These are phyloP conservation scores for Pyropia haitanensis DNA, from an alignment of 23 red algal species.

Conservation along the genomic window DNA sequence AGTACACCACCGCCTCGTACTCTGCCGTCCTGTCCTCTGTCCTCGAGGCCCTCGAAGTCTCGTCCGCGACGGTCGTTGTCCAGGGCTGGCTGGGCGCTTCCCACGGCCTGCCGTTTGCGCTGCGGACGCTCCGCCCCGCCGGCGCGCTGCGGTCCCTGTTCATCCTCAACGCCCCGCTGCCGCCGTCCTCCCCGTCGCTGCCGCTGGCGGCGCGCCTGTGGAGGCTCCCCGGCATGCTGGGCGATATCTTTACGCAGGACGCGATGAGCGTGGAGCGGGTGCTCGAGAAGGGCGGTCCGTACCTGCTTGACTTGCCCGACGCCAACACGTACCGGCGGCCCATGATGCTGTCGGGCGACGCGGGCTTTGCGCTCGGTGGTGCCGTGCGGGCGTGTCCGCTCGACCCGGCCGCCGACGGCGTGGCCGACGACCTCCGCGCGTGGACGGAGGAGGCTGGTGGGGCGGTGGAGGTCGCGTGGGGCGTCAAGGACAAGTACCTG, in stretches of 20 bases:
- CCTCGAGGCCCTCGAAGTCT: neutral
- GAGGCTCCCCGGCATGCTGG: constrained; percentile 5
- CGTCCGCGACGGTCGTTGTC: neutral
- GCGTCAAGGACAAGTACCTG: constrained; percentile 9
- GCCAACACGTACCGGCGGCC: constrained; percentile 1
- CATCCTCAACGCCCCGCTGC: constrained; percentile 8
- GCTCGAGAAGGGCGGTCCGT: constrained; percentile 4
- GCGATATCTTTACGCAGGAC: constrained; percentile 9
- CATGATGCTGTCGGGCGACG: constrained; percentile 4
- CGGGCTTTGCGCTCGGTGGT: constrained; percentile 5
- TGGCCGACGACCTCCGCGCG: neutral
- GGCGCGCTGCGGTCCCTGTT: neutral
- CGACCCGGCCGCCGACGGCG: neutral
- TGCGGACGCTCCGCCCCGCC: neutral
- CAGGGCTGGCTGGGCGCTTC: constrained; percentile 8
- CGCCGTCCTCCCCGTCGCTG: neutral
- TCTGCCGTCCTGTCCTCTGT: neutral
- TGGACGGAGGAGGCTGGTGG: neutral
- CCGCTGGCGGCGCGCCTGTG: neutral
- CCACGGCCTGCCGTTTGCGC: neutral
- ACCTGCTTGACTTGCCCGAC: neutral
- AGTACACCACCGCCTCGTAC: constrained; percentile 1
- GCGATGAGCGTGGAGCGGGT: neutral
- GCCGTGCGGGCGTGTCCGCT: neutral
- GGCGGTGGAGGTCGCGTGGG: neutral